These are phyloP conservation scores for Arctium minus DNA, from an alignment of 129 eudicot genomes.

Conservation along the genomic window DNA sequence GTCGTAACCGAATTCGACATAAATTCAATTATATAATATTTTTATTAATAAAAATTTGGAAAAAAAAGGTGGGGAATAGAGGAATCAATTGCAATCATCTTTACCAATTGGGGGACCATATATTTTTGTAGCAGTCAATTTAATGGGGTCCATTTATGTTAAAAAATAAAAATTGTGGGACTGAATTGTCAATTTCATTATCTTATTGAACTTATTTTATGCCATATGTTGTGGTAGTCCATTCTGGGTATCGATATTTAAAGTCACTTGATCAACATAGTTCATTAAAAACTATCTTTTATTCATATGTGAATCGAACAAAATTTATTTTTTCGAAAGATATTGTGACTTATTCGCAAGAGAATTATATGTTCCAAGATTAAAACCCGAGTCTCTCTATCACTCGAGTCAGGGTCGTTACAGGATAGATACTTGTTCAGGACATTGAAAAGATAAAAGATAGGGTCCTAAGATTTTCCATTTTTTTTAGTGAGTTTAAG, in stretches of 20 bases:
- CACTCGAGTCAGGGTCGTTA: no score
- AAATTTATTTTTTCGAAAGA: neutral
- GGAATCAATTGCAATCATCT: slow-evolving; percentile 29
- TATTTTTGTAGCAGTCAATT: slow-evolving; percentile 22
- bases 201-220: slow-evolving; percentile 25
- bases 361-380: neutral
- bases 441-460: no score
- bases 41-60: neutral
- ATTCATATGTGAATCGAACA: neutral
- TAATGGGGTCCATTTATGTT: slow-evolving; percentile 21
- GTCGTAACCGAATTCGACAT: neutral
- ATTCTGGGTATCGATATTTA: neutral
- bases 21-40: neutral
- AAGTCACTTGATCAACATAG: neutral
- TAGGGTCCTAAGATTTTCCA: neutral
- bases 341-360: neutral
- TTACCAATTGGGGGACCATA: slow-evolving; percentile 14
- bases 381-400: neutral
- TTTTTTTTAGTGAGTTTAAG: no score
- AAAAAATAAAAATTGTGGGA: slow-evolving; percentile 27
- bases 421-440: neutral
- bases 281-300: neutral
- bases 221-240: slow-evolving; percentile 14
- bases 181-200: slow-evolving; percentile 28
- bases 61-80: neutral